Base-by-base conservation (phyloP, 345 rosid species). In the Gossypioides kirkii region DNA sequence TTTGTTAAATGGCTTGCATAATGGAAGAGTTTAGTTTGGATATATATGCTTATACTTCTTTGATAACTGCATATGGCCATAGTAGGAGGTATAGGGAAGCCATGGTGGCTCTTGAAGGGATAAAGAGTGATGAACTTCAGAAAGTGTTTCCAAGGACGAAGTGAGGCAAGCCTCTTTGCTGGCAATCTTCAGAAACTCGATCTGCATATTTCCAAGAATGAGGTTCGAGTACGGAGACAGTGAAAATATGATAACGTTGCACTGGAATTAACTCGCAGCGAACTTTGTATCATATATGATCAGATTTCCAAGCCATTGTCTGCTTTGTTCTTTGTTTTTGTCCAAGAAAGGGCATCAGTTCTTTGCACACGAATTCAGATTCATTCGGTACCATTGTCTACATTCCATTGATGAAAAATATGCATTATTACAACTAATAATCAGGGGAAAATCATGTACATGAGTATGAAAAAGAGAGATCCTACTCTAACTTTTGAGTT, bases 21-120 rank as follows among this genome's bases (percentile, higher is more conserved):
- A 75, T 36, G 87, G 1, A 87, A 18, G 93, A 92, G 20, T 83
- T 92, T 67, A 74, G 78, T 1, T 77, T 88, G 38, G 97, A 92
- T 78, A 95, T 86, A 42, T 92, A 88, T 70, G 87, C 95, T 32
- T 90, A 84, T 70, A 94, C 98, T 49, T 88, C 98, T 0, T 76
- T 92, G 80, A 89, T 94, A 71, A 84, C 90, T 43, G 88, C 85
- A 1, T 94, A 80, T 78, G 83, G 87, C 11, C 81, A 89, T 74
- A 86, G 83, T 68, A 90, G 95, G 47, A 92, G 88, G 86, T 90
- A 91, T 66, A 86, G 90, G 71, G 97, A 91, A n/a, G 98, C 98
- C 58, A 80, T 88, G 38, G 74, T 71, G 80, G 85, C 88, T 61
- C 88, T 89, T 73, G 84, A 88, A 56, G 85, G 81, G 58, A 94